These are phyloP conservation scores for Coemansia sp. DNA, from an alignment of 192 early-diverging fungal species.

Conservation along the genomic window DNA sequence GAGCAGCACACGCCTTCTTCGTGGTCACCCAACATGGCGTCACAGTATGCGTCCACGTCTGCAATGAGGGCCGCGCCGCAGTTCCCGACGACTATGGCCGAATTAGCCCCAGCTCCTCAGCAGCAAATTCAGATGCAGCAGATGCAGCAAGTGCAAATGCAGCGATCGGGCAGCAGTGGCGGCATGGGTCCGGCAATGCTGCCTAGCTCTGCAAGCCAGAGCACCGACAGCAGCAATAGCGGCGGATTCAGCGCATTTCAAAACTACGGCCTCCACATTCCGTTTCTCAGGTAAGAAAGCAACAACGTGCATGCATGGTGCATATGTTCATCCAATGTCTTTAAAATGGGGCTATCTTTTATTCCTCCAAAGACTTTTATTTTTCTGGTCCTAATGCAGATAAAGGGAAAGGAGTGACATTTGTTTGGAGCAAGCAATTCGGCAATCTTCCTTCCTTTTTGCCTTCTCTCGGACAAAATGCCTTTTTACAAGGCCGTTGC, in stretches of 20 bases:
- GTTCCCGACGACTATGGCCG: background rate
- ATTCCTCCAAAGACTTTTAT: background rate
- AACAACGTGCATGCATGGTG: background rate
- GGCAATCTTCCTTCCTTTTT: background rate
- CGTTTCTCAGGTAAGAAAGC: slow-evolving; percentile 24
- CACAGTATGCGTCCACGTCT: background rate
- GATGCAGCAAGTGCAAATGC: background rate
- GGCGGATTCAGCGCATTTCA: slow-evolving; percentile 17
- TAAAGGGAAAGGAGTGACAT: slow-evolving; percentile 1
- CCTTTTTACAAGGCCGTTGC: background rate
- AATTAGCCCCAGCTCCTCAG: background rate
- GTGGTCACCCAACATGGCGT: slow-evolving; percentile 5
- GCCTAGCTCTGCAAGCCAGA: background rate
- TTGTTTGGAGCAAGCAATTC: background rate
- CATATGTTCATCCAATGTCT: slow-evolving; percentile 1
- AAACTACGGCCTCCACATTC: slow-evolving; percentile 31
- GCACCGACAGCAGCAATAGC: background rate
- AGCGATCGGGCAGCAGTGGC: background rate
- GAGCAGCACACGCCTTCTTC: slow-evolving; percentile 8
- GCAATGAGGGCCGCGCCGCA: background rate
- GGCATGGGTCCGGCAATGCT: background rate
- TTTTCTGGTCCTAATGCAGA: background rate
- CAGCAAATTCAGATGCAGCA: background rate
- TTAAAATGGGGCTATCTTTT: no score
- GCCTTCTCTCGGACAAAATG: background rate